Base-by-base conservation (phyloP, 805 yeast genomes). In the Monosporozyma aerobia region DNA sequence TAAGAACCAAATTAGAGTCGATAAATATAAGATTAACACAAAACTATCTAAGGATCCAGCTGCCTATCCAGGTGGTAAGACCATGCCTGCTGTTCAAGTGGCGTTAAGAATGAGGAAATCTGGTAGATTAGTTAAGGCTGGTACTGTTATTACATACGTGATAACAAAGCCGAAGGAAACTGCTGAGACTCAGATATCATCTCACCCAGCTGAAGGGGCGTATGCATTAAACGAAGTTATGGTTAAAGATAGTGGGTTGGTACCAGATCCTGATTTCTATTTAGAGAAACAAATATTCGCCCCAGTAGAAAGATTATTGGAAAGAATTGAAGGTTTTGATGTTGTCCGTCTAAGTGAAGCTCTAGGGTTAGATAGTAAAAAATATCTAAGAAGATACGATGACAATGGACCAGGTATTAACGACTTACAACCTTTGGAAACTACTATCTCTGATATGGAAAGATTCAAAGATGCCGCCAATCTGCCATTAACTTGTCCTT, bases 51-150 rank as follows among this genome's bases (percentile, higher is more conserved):
- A 92, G 64, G 96, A 90, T 60, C 97, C 98, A 4, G 73, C 73
- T 32, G 82, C 82, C 49, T 94, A 94, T 66, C 90, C 92, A 2
- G 82, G 81, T 57, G 90, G 86, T 25, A 86, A 86, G 57, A 78
- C 80, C 45, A 81, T 85, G 82, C 94, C 96, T 53, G 90, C 88
- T 29, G 96, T 94, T 14, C 94, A 85, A 65, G 97, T 90, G 39
- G 99, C 98, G 0, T 72, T 88, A 54, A 77, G 94, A 59, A 75
- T 88, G 69, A 73, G 87, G 58, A 79, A 77, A n/a, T 83, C 82
- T 55, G 97, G 98, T 37, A 90, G 90, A 62, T 83, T 86, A 39
- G 79, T 94, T 49, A 83, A 83, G 57, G 95, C 95, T 0, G 96
- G 96, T 22, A 85, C 85, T 59, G 97, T 94, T 48, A 84, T 94